These are phyloP conservation scores for Solanum pinnatisectum DNA, from an alignment of 257 asterid species.

Conservation along the genomic window DNA sequence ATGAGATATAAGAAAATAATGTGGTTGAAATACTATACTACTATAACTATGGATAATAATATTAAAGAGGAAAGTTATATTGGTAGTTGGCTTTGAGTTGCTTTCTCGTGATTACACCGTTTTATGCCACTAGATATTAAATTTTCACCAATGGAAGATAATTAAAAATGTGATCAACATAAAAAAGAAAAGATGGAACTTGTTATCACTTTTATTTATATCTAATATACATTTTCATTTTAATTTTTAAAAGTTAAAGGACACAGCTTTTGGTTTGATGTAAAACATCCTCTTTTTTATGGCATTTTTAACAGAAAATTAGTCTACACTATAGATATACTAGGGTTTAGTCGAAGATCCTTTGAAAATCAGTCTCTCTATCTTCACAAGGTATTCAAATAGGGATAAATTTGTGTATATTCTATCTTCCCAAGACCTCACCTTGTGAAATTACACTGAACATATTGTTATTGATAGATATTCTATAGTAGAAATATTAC, in stretches of 20 bases:
- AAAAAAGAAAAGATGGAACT: not conserved
- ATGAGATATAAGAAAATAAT: not conserved
- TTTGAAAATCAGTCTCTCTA: no score
- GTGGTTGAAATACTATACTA: not conserved
- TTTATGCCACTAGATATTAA: not conserved
- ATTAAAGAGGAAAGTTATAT: not conserved
- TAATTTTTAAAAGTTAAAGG: not conserved
- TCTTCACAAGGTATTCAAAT: no score
- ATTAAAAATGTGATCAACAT: not conserved
- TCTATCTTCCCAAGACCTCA: no score
- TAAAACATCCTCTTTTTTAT: not conserved
- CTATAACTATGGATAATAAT: not conserved
- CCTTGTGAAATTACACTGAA: no score
- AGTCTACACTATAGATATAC: not conserved
- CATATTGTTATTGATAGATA: no score
- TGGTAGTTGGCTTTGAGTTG: not conserved
- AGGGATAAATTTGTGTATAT: not conserved
- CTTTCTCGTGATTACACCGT: not conserved
- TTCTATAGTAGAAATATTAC: no score
- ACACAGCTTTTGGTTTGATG: not conserved
- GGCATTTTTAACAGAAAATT: not conserved
- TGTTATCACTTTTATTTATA: not conserved
- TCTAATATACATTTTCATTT: not conserved
- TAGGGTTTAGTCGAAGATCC: not conserved
- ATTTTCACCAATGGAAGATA: not conserved